Base-by-base conservation (phyloP, 129 eudicot genomes). In the Lactuca saligna region DNA sequence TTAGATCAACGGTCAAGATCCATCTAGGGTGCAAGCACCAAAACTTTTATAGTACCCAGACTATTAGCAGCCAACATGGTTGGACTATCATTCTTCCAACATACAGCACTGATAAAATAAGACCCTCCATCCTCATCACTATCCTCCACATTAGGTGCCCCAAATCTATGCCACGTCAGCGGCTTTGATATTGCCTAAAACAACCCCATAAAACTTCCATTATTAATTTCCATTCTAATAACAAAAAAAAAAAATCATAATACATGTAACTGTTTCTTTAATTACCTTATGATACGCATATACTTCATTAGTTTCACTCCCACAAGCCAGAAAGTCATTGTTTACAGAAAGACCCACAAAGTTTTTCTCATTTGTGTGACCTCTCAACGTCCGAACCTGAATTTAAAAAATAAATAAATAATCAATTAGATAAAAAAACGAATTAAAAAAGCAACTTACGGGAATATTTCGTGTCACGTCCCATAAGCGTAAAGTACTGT, bases 241-340 rank as follows among this genome's bases (percentile, higher is more conserved):
- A 39, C 0, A 0, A 1, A 20, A 20, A 20, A 20, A 20, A 20
- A 2, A 39, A 7, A 2, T n/a, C n/a, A n/a, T n/a, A 8, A 42
- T 8, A 42, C 1, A 1, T 2, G 4, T 42, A 8, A 9, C 13
- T 6, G 0, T 42, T 42, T 2, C 9, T 42, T 42, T 8, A 3
- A 0, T 54, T 60, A 85, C 95, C 91, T 85, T 88, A 71, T 88
- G 95, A 68, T 88, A 88, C 17, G 42, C 82, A 63, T 77, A 86
- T 39, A 89, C 95, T 83, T 89, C 96, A 54, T 86, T 89, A 35
- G 95, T 79, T 80, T 89, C 97, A 54, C 97, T 86, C 33, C 97
- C 97, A 78, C 97, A 89, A 8, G 91, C 88, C 33, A 89, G 74
- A 72, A 84, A 89, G 35, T 86, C 97, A 48, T 54, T 72, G 69